Conservation (phyloP, 2,329 filamentous ascomycete species). For the Pseudodiploospora longispora region DNA sequence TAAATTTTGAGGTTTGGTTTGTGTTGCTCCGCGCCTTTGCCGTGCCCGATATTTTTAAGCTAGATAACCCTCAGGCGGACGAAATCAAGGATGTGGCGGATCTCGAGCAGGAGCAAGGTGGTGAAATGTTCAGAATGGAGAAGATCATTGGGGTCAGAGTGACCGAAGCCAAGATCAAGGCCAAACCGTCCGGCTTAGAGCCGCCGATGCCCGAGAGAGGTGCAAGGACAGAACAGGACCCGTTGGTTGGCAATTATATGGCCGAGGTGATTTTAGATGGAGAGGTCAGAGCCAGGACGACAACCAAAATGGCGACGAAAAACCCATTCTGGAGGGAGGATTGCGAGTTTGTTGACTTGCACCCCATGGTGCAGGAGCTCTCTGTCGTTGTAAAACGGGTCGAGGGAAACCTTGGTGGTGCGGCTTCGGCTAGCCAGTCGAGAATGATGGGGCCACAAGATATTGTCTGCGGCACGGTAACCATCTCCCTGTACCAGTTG, state of each 20-base stretch:
- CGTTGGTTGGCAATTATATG: constrained; percentile 59
- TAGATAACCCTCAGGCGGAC: constrained; percentile 36
- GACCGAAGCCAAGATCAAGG: constrained; percentile 54
- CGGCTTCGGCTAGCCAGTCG: constrained; percentile 21
- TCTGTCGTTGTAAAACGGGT: constrained; percentile 65
- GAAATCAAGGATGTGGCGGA: constrained; percentile 34
- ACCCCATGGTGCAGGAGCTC: constrained; percentile 58
- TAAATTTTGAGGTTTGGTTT: constrained; percentile 97
- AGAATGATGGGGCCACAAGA: constrained; percentile 40
- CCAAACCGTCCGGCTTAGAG: constrained; percentile 18
- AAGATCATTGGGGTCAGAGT: constrained; percentile 52
- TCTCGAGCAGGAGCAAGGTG: constrained; percentile 29
- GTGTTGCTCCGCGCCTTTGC: constrained; percentile 86
- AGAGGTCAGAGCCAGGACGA: constrained; percentile 68
- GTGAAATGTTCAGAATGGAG: constrained; percentile 53
- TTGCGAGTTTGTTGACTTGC: constrained; percentile 68
- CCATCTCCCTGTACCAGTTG: constrained; percentile 71
- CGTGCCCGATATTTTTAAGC: constrained; percentile 79
- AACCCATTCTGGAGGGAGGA: constrained; percentile 80
- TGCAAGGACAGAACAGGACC: constrained; percentile 29
- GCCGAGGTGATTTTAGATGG: constrained; percentile 74
- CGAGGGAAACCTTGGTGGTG: constrained; percentile 40
- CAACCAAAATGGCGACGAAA: constrained; percentile 60
- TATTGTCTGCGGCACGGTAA: constrained; percentile 61
- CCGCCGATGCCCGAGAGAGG: constrained; percentile 17